Conservation (phyloP, 305 asterid genomes). For the Fraxinus sp. region DNA sequence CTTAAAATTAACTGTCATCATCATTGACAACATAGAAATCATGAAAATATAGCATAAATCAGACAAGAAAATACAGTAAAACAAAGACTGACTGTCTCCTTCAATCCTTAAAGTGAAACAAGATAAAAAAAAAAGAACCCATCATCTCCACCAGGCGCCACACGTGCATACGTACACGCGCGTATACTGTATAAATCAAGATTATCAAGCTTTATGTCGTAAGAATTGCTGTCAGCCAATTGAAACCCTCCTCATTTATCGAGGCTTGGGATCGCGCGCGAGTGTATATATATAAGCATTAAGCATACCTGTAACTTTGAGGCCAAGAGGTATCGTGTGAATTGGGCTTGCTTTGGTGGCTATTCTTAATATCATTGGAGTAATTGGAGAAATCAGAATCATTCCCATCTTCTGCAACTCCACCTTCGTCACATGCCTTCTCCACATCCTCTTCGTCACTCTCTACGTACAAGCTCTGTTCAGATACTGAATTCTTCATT, state of each 20-base stretch:
- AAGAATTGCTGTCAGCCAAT: not conserved
- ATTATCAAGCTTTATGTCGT: not conserved
- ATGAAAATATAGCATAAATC: not conserved
- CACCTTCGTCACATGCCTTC: constrained; percentile 30
- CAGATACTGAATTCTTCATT: not conserved
- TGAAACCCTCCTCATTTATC: too few relatives aligned
- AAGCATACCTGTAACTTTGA: constrained; percentile 77
- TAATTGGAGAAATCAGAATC: constrained; percentile 56
- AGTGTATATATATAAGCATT: not conserved
- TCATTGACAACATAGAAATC: not conserved
- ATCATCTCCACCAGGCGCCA: too few relatives aligned
- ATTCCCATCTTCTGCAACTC: constrained; percentile 51
- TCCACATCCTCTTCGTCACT: not conserved
- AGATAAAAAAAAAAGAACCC: not conserved
- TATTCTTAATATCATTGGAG: constrained; percentile 43
- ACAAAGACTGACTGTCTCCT: not conserved
- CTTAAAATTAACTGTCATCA: not conserved
- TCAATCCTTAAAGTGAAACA: not conserved
- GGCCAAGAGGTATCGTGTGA: constrained; percentile 70
- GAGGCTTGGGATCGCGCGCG: not conserved
- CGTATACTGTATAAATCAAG: not conserved
- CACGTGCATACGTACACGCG: not conserved
- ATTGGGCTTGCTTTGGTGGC: constrained; percentile 38
- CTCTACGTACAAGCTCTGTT: not conserved
- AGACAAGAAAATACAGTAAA: constrained; percentile 1